These are phyloP conservation scores for Persicaria maculosa DNA, from an alignment of 148 eudicot genomes.

Conservation along the genomic window DNA sequence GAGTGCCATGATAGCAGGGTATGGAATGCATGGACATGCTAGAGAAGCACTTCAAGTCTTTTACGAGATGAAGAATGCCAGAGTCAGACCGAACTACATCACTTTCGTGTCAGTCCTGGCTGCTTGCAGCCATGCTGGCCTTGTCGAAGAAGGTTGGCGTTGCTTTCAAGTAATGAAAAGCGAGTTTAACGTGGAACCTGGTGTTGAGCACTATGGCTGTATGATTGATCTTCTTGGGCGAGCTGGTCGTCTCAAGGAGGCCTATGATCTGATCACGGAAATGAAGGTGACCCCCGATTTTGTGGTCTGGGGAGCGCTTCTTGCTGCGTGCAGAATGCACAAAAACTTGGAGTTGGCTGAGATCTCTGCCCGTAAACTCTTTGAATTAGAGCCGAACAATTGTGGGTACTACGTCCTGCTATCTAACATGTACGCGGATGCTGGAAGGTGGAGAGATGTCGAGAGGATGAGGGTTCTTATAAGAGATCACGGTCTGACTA, in stretches of 20 bases:
- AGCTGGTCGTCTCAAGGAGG: constrained; percentile 43
- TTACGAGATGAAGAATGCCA: constrained; percentile 42
- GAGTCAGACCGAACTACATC: constrained; percentile 48
- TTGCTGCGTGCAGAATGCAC: constrained; percentile 58
- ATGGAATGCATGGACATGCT: constrained; percentile 68
- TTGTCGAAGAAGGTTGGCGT: constrained; percentile 53
- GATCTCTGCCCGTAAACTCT: constrained; percentile 45
- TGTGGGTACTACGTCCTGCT: constrained; percentile 66
- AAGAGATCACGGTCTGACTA: constrained; percentile 41
- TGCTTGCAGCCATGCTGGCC: constrained; percentile 74
- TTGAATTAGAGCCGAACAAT: constrained; percentile 45
- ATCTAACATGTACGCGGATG: constrained; percentile 73
- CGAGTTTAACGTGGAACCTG: constrained; percentile 38
- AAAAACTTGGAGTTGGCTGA: constrained; percentile 65
- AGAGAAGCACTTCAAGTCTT: constrained; percentile 55
- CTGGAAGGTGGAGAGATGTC: constrained; percentile 64
- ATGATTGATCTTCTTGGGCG: constrained; percentile 78
- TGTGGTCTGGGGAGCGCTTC: constrained; percentile 62
- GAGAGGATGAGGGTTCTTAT: constrained; percentile 47
- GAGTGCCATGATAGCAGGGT: constrained; percentile 71
- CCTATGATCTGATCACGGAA: constrained; percentile 42
- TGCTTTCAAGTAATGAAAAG: constrained; percentile 47
- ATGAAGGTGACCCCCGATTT: constrained; percentile 58
- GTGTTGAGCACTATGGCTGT: constrained; percentile 66
- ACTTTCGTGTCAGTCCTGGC: constrained; percentile 62